Conservation (phyloP, 2,329 filamentous ascomycete species). For the Diaporthe vaccinii region DNA sequence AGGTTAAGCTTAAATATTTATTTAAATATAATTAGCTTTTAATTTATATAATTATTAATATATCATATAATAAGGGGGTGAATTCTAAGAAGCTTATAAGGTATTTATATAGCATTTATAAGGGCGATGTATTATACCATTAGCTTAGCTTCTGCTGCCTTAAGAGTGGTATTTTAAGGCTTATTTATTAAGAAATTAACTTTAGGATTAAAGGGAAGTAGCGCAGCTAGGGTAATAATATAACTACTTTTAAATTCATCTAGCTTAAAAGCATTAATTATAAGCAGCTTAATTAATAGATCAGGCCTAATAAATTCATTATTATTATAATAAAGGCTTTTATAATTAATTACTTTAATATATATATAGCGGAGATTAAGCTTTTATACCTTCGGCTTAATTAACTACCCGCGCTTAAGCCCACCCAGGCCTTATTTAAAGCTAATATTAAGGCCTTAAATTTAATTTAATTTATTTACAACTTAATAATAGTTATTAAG, state of each 20-base stretch:
- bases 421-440: no score
- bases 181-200: not conserved
- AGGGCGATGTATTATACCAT: not conserved
- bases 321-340: not conserved
- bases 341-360: not conserved
- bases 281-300: not conserved
- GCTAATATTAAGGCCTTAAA: no score
- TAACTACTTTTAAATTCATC: not conserved
- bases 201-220: not conserved
- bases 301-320: not conserved
- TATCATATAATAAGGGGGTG: not conserved
- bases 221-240: not conserved
- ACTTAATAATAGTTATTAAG: no score
- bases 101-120: not conserved
- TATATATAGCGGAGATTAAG: not conserved
- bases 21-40: no score
- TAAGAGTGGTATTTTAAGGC: not conserved
- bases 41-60: no score
- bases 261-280: not conserved
- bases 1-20: no score
- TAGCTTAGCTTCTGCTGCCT: not conserved
- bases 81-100: not conserved
- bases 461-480: no score
- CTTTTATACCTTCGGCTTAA: no score
- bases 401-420: no score